Evolutionary conservation across 768 basidiomycete genomes (phyloP).

Genomic region (Naganishia friedmannii): DNA sequence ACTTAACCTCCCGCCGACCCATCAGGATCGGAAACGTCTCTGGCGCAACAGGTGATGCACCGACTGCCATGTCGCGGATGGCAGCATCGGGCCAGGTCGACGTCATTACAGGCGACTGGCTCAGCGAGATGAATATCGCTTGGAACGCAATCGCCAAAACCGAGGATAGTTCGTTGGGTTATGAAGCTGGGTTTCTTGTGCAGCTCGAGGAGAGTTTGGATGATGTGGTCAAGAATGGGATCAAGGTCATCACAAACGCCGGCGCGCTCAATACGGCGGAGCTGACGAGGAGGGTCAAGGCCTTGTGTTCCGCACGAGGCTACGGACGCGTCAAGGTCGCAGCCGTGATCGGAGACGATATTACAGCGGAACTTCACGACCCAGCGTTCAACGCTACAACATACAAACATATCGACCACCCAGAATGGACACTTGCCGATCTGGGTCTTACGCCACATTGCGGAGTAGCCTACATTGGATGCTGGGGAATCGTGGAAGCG

Average conservation of each 20-base stretch:
- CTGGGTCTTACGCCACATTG: conserved; percentile 2
- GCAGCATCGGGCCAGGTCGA: conserved; percentile 9
- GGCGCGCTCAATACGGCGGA: conserved; percentile 8
- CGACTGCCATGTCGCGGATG: conserved; percentile 18
- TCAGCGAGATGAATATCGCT: conserved; percentile 25
- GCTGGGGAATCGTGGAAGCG: conserved; percentile 23
- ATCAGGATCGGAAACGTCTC: conserved; percentile 22
- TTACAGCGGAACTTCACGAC: neutral
- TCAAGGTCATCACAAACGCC: conserved; percentile 18
- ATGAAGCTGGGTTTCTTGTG: conserved; percentile 21
- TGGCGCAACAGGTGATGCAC: conserved; percentile 12
- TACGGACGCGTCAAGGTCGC: neutral
- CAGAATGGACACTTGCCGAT: conserved; percentile 13
- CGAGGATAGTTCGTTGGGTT: conserved; percentile 20
- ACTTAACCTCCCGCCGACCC: neutral
- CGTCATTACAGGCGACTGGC: conserved; percentile 16
- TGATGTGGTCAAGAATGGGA: conserved; percentile 17
- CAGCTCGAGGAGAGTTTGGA: conserved; percentile 24
- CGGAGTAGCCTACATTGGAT: conserved; percentile 19
- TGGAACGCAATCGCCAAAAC: conserved; percentile 19
- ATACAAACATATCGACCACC: conserved; percentile 10
- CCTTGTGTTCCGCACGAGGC: neutral
- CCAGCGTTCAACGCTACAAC: neutral
- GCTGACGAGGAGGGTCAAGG: conserved; percentile 14
- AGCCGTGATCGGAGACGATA: conserved; percentile 12